A percentile compares a stretch with the other conserved stretches of the same genome.
Evolutionary conservation across 2,329 filamentous ascomycete genomes (phyloP).

Genomic region (Aureobasidium subglaciale): DNA sequence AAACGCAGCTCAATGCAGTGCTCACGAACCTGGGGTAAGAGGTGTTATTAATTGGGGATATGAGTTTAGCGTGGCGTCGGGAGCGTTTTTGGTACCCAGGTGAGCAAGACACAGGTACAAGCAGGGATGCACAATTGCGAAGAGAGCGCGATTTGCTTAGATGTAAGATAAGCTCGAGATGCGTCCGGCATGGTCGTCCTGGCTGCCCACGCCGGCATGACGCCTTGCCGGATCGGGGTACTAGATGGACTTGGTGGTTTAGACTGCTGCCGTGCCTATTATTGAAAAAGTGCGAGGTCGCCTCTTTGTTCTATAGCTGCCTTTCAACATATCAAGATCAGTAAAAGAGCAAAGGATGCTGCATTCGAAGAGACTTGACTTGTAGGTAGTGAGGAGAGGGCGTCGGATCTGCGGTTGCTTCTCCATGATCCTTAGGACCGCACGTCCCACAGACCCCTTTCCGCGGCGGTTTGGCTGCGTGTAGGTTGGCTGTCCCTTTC

Average conservation of each 20-base stretch:
- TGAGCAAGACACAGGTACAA: neutral
- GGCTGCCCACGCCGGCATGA: conserved; percentile 6
- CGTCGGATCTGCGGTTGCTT: conserved; percentile 7
- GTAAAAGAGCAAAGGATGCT: neutral
- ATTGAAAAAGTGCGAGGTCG: neutral
- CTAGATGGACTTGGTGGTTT: neutral
- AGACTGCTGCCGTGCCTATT: neutral
- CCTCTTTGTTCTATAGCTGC: neutral
- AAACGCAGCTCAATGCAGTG: conserved; percentile 63
- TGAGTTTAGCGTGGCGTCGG: conserved; percentile 14
- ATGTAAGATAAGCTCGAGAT: neutral
- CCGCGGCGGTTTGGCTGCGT: conserved; percentile 6
- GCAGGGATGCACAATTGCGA: neutral
- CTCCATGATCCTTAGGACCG: conserved; percentile 1
- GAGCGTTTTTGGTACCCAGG: neutral
- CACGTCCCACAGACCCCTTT: conserved; percentile 14
- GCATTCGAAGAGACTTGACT: neutral
- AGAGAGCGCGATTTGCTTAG: neutral
- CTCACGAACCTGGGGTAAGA: conserved; percentile 28
- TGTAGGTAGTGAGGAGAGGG: neutral
- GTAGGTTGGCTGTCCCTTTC: conserved; percentile 4
- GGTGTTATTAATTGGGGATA: neutral
- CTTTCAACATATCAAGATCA: too few relatives aligned
- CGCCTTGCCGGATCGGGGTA: neutral
- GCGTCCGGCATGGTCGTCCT: conserved; percentile 4